Conservation (phyloP, 495 filamentous ascomycete genomes). For the Eremomyces bilateralis region DNA sequence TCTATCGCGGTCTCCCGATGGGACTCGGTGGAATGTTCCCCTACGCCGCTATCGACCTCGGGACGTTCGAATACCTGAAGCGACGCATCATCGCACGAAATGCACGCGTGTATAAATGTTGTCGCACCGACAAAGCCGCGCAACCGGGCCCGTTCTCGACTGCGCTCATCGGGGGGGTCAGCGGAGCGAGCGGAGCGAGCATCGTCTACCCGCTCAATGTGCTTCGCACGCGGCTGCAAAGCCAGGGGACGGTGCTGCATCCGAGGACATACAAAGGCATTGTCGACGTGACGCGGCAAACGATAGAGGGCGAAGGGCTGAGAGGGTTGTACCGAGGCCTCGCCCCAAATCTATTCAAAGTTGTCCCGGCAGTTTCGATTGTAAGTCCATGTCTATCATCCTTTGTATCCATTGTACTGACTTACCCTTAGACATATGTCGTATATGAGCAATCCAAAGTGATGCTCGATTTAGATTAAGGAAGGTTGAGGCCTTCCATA, state of each 20-base stretch:
- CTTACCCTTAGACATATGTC: too few relatives aligned
- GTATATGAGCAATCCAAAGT: too few relatives aligned
- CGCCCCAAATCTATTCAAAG: constrained; percentile 90
- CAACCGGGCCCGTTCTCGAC: constrained; percentile 54
- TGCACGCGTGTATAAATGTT: constrained; percentile 36
- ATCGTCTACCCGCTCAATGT: constrained; percentile 92
- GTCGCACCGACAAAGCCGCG: constrained; percentile 58
- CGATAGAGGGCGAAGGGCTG: constrained; percentile 60
- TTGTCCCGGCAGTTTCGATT: constrained; percentile 89
- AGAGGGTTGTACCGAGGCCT: constrained; percentile 84
- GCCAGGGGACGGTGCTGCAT: constrained; percentile 81
- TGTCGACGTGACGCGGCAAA: constrained; percentile 63
- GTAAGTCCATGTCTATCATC: constrained; percentile 11
- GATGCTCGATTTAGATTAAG: too few relatives aligned
- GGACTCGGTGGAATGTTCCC: constrained; percentile 92
- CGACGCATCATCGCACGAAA: constrained; percentile 42
- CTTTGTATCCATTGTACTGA: too few relatives aligned
- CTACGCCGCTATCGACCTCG: constrained; percentile 90
- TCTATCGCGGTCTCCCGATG: constrained; percentile 83
- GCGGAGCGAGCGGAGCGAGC: constrained; percentile 81
- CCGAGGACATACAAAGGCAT: constrained; percentile 79
- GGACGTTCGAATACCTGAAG: constrained; percentile 87
- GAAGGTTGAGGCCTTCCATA: too few relatives aligned
- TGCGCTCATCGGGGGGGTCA: constrained; percentile 66
- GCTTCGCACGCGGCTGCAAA: constrained; percentile 79